These are phyloP conservation scores for Camelina neglecta DNA, from an alignment of 345 rosid genomes.

Conservation along the genomic window DNA sequence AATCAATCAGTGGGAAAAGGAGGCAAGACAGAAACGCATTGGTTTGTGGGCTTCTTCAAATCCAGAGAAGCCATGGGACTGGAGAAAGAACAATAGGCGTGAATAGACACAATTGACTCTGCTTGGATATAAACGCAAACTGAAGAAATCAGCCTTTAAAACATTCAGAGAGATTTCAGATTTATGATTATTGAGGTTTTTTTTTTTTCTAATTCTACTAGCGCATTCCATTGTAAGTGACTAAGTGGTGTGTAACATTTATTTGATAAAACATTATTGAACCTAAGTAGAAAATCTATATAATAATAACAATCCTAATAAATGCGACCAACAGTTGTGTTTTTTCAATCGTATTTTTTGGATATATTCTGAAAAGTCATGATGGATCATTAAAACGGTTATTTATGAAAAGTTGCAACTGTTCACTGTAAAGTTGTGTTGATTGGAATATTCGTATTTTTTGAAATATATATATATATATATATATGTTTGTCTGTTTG, in stretches of 20 bases:
- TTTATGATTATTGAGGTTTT: background rate
- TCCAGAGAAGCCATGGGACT: constrained; percentile 89
- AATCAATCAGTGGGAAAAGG: constrained; percentile 68
- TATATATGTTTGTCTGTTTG: too few species aligned
- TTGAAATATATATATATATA: too few species aligned
- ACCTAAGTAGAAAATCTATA: background rate
- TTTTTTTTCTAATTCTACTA: background rate
- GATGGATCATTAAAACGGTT: too few species aligned
- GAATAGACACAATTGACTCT: constrained; percentile 8
- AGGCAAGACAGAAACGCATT: constrained; percentile 65
- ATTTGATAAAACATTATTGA: constrained; percentile 5
- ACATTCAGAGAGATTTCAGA: background rate
- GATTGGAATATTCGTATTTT: too few species aligned
- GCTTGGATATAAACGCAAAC: background rate
- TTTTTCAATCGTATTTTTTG: too few species aligned
- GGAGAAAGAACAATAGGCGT: constrained; percentile 73
- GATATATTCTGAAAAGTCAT: too few species aligned
- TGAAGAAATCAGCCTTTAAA: background rate
- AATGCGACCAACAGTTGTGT: too few species aligned
- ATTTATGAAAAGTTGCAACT: too few species aligned
- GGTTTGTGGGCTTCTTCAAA: constrained; percentile 83
- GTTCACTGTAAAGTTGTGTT: too few species aligned
- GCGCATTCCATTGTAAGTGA: background rate
- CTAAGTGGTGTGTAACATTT: background rate
- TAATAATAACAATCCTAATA: too few species aligned